These are phyloP conservation scores for Hibiscus syriacus DNA, from an alignment of 345 rosid genomes.

Conservation along the genomic window DNA sequence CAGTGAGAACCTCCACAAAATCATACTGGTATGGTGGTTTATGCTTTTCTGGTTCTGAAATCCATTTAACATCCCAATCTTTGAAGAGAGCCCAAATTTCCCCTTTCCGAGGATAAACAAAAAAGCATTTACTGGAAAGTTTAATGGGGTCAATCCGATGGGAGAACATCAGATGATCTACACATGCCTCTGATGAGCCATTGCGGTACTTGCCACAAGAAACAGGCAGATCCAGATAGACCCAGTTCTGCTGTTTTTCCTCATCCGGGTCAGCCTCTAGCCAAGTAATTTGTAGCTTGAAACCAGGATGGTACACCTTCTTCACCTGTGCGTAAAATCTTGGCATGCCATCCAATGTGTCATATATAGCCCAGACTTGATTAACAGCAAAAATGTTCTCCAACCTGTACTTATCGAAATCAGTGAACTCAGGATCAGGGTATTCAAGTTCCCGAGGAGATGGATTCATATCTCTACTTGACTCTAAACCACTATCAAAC, in stretches of 20 bases:
- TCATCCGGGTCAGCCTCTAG: conserved; percentile 46
- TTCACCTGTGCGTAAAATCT: conserved; percentile 57
- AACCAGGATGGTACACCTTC: conserved; percentile 46
- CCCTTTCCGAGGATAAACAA: conserved; percentile 63
- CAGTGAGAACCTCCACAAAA: conserved; percentile 59
- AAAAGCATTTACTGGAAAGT: conserved; percentile 14
- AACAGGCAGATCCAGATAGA: conserved; percentile 39
- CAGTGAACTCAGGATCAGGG: conserved; percentile 70
- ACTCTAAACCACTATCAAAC: conserved; percentile 8
- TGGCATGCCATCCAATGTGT: conserved; percentile 71
- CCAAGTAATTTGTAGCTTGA: conserved; percentile 69
- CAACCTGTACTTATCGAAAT: conserved; percentile 44
- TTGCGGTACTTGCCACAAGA: conserved; percentile 53
- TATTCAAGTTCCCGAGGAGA: conserved; percentile 11
- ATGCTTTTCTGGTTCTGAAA: conserved; percentile 34
- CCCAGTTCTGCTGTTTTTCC: conserved; percentile 30
- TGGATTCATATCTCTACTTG: not conserved
- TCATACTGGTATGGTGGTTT: conserved; percentile 43
- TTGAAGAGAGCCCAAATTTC: conserved; percentile 87
- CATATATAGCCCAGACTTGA: conserved; percentile 87
- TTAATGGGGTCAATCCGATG: conserved; percentile 29
- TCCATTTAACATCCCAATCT: conserved; percentile 63
- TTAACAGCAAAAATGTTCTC: conserved; percentile 48
- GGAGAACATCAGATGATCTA: conserved; percentile 61
- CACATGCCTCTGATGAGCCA: conserved; percentile 33